Base-by-base conservation (phyloP, 495 filamentous ascomycete species). In the Podospora fimiseda region DNA sequence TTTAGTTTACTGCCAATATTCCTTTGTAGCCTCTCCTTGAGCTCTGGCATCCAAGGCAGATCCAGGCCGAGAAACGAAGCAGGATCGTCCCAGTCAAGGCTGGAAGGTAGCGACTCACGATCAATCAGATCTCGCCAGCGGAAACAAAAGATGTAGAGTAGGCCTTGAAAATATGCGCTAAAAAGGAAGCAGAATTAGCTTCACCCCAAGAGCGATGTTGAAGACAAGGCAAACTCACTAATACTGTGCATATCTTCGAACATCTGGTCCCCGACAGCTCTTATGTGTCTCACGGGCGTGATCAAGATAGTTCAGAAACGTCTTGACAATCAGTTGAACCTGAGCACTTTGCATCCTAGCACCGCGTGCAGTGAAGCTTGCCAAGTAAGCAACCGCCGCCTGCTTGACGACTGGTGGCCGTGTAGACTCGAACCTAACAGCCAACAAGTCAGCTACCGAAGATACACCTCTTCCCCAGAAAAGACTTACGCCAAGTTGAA, bases 321-420 rank as follows among this genome's bases (percentile, higher is more conserved):
- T 74, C 49, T 83, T 78, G 58, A 91, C 90, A 20, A 93, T 85
- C 33, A 85, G 79, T 30, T 85, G 80, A 30, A 96, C 87, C 2
- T 87, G 78, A 43, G 83, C 74, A n/a, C 83, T 72, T 7, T 84
- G 78, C 18, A 97, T 83, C 54, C 87, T 83, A 9, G 86, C 84
- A 3, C 90, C 94, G 36, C 93, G 80, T 1, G 93, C 88, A 27
- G 96, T 86, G 60, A 96, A 97, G 59, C 88, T 93, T 23, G 89
- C 61, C 8, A 96, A 79, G 63, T 97, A 99, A n/a, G 90, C 85
- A 27, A 88, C 87, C 1, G 92, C 87, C 1, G 21, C 83, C 62
- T 95, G 86, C 40, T 87, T 86, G 16, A 87, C 67, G 36, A 89
- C 76, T 9, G 80, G 76, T 1, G 89, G 79, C 43, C 83, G 80